Evolutionary conservation across 1,139 yeast species (phyloP), one percentile per base, ranked within the genome.

Genomic region (Spathaspora sp.): DNA sequence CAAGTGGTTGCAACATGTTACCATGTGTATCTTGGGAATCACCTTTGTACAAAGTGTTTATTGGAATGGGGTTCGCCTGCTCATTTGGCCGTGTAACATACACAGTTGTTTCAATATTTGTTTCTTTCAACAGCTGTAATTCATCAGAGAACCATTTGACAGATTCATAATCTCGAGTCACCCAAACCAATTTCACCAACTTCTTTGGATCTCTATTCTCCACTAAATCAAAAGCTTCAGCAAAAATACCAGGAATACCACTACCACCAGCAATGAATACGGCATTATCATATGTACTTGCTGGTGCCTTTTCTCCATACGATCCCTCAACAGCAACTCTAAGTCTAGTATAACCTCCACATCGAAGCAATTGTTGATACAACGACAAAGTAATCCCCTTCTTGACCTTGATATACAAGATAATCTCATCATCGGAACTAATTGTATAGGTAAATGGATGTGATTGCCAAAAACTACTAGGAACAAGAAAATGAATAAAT

Each of bases 131-230:
- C 5, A 61, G 57, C 23, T 60, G 47, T 20, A 83, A 61, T 53
- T 83, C 85, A 26, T 74, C 70, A 43, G 64, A 62, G 59, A 81
- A 81, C 82, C 84, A 80, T 11, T 59, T 55, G 33, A 81, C 56
- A 0, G 78, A 64, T 16, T 65, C 62, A 34, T 64, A 64, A 44
- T 76, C 80, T 47, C 79, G 67, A 2, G 79, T 66, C 2, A 77
- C 71, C 89, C 89, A 83, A 26, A 69, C 50, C 44, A 82, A 63
- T 43, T 70, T 68, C 39, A 80, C 53, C 7, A 53, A 49, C 45
- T 63, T 66, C 17, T 59, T 58, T 15, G 51, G 47, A 34, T 53
- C 51, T 2, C 52, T 41, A 16, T 44, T 51, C 17, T 44, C 46
- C 18, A 58, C 58, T 50, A 65, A 53, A 39, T 65, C 66, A 25